These are phyloP conservation scores for Tolypocladium guangdongense DNA, from an alignment of 2,329 filamentous ascomycete species.

Conservation along the genomic window DNA sequence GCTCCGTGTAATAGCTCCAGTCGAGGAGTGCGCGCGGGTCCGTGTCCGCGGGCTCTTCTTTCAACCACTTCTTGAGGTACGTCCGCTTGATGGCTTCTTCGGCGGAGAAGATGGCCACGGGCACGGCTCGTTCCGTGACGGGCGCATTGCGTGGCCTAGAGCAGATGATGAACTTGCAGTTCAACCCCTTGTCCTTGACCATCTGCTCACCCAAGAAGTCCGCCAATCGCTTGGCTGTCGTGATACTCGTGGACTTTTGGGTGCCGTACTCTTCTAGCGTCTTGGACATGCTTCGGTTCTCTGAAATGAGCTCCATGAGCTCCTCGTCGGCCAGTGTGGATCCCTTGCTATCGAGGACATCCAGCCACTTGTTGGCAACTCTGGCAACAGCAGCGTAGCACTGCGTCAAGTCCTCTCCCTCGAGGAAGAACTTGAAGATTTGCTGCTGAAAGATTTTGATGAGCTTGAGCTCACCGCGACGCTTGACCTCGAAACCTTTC, in stretches of 20 bases:
- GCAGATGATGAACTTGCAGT: constrained; percentile 99
- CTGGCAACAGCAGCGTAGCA: constrained; percentile 88
- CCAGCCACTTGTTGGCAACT: constrained; percentile 92
- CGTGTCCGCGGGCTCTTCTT: constrained; percentile 82
- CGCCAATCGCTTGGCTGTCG: constrained; percentile 84
- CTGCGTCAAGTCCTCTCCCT: constrained; percentile 76
- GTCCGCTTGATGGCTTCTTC: constrained; percentile 78
- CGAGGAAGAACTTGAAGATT: constrained; percentile 98
- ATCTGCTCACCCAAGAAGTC: constrained; percentile 97
- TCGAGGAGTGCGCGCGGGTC: constrained; percentile 85
- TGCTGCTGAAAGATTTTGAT: constrained; percentile 99
- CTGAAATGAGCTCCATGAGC: constrained; percentile 97
- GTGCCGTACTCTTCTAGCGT: constrained; percentile 89
- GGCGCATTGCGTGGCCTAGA: constrained; percentile 75
- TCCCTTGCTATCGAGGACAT: constrained; percentile 83
- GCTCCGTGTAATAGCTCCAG: constrained; percentile 95
- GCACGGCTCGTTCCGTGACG: constrained; percentile 88
- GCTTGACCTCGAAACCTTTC: constrained; percentile 96
- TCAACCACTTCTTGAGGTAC: constrained; percentile 91
- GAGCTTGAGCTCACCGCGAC: constrained; percentile 92
- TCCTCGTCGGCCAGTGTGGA: constrained; percentile 90
- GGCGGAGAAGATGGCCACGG: constrained; percentile 93
- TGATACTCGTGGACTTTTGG: constrained; percentile 99
- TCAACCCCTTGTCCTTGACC: constrained; percentile 97
- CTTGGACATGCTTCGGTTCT: constrained; percentile 97